Conservation (phyloP, 768 basidiomycete genomes). For the Clitopilus passeckerianus region DNA sequence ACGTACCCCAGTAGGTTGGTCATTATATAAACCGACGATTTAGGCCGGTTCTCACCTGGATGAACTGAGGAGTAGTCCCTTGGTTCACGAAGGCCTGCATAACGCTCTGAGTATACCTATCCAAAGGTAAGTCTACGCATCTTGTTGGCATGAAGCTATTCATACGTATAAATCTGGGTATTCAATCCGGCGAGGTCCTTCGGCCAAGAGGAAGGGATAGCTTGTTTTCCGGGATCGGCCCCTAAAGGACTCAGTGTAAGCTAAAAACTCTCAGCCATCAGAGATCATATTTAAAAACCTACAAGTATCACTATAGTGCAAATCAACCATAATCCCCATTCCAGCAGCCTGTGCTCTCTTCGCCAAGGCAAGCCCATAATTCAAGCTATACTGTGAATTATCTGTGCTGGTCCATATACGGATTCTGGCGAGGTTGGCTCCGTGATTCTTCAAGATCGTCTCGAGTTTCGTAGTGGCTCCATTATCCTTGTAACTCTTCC, state of each 20-base stretch:
- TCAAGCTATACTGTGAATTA: slow-evolving; percentile 41
- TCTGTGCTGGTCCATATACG: slow-evolving; percentile 61
- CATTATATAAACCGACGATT: too few relatives aligned
- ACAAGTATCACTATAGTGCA: slow-evolving; percentile 67
- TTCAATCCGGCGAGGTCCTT: slow-evolving; percentile 45
- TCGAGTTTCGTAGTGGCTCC: slow-evolving; percentile 38
- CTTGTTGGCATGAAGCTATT: too few relatives aligned
- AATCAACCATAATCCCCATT: slow-evolving; percentile 49
- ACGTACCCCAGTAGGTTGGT: background rate
- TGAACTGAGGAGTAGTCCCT: slow-evolving; percentile 48
- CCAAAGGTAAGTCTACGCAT: background rate
- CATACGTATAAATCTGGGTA: slow-evolving; percentile 49
- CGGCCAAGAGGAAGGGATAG: slow-evolving; percentile 54
- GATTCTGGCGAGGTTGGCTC: slow-evolving; percentile 53
- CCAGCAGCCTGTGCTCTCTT: slow-evolving; percentile 54
- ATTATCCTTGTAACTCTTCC: slow-evolving; percentile 38
- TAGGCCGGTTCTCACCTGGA: slow-evolving; percentile 30
- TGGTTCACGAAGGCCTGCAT: slow-evolving; percentile 48
- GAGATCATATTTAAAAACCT: too few relatives aligned
- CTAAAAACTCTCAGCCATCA: too few relatives aligned
- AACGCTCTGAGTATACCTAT: slow-evolving; percentile 46
- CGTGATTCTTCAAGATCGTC: slow-evolving; percentile 47
- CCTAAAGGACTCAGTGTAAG: slow-evolving; percentile 28
- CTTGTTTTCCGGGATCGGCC: slow-evolving; percentile 63
- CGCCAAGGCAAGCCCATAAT: slow-evolving; percentile 47